phyloP scores from a whole-genome alignment of 225 moss, liverwort and hornwort species.

The Neckera pumila region DNA sequence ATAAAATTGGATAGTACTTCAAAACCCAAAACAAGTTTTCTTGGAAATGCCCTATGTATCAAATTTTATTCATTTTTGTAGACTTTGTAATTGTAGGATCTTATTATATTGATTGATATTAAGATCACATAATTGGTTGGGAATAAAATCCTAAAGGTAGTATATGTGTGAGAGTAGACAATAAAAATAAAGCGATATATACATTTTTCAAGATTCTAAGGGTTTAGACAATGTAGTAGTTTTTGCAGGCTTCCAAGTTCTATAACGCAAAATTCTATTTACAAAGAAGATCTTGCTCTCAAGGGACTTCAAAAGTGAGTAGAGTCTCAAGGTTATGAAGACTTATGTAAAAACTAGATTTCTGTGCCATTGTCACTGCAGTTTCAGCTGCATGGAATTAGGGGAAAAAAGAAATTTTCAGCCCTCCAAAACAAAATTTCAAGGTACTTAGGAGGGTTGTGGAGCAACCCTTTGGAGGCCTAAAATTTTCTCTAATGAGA shows the following conservation, averaged over 20 bases:
- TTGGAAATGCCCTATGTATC: fast-evolving
- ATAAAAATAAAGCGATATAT: neutral
- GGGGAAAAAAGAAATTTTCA: too few relatives aligned
- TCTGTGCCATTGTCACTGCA: too few relatives aligned
- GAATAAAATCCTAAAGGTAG: neutral
- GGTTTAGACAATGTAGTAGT: fast-evolving
- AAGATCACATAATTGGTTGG: too few relatives aligned
- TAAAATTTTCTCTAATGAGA: too few relatives aligned
- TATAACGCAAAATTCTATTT: neutral
- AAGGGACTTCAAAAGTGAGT: neutral
- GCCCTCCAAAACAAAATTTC: too few relatives aligned
- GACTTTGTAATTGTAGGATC: neutral
- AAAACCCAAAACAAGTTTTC: too few relatives aligned
- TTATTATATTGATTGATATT: neutral
- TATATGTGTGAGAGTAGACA: neutral
- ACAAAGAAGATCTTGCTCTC: neutral
- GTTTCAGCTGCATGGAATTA: too few relatives aligned
- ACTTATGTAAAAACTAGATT: too few relatives aligned
- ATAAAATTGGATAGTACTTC: too few relatives aligned
- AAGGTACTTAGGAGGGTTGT: too few relatives aligned
- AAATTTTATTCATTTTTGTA: neutral
- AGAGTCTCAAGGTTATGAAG: neutral
- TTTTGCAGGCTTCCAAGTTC: neutral
- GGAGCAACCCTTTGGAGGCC: too few relatives aligned
- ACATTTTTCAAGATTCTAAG: neutral